phyloP scores from a whole-genome alignment of 2,329 filamentous ascomycete genomes.

The Chrysosporium queenslandicum region DNA sequence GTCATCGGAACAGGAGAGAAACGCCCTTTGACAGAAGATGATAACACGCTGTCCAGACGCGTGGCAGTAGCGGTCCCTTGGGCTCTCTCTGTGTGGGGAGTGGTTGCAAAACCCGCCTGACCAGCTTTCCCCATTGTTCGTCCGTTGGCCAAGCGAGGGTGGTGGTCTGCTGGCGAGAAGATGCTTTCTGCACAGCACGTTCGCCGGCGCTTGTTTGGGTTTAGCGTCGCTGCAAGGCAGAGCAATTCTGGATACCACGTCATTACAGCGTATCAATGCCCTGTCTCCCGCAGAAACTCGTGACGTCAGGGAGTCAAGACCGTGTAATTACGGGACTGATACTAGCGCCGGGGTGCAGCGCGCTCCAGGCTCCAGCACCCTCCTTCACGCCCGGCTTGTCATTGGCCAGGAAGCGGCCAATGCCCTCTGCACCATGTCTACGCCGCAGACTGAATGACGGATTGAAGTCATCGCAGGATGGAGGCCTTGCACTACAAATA shows the following conservation, averaged over 20 bases:
- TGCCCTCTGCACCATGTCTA: background rate
- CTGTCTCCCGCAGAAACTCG: background rate
- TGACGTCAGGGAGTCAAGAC: background rate
- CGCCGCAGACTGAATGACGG: background rate
- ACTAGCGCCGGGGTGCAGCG: background rate
- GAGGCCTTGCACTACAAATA: constrained; percentile 1
- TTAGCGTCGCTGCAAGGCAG: constrained; percentile 11
- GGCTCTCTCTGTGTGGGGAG: too few relatives aligned
- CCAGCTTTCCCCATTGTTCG: too few relatives aligned
- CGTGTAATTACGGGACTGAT: background rate
- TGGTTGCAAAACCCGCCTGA: background rate
- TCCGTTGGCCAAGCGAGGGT: background rate
- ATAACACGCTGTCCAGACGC: background rate
- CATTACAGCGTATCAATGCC: background rate
- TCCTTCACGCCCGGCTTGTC: background rate
- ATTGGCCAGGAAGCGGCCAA: background rate
- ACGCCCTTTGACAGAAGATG: background rate
- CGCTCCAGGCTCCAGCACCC: constrained; percentile 8
- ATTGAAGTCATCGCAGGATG: constrained; percentile 2
- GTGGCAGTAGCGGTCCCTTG: too few relatives aligned
- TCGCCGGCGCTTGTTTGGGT: constrained; percentile 6
- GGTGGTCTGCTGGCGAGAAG: background rate
- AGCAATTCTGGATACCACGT: background rate
- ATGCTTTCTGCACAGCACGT: background rate
- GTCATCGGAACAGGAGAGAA: background rate